These are phyloP conservation scores for Candida arabinofermentans DNA, from an alignment of 805 yeast species.

Conservation along the genomic window DNA sequence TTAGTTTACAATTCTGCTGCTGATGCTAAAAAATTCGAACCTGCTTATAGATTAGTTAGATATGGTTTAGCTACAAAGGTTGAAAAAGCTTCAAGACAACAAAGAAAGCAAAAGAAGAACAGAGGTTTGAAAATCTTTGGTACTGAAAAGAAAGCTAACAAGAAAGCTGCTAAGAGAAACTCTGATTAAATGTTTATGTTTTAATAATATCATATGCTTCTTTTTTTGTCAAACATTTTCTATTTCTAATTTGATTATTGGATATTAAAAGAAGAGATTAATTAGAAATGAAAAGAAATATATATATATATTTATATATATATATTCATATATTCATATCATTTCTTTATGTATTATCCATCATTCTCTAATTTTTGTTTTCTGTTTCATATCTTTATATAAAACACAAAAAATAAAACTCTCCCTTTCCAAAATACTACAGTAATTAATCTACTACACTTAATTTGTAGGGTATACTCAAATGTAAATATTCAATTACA, in stretches of 20 bases:
- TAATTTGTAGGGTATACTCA: background rate
- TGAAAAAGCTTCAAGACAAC: constrained; percentile 98
- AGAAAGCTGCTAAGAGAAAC: constrained; percentile 86
- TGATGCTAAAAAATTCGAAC: constrained; percentile 98
- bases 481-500: background rate
- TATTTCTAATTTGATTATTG: too few species aligned
- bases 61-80: constrained; percentile 95
- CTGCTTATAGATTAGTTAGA: constrained; percentile 98
- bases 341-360: background rate
- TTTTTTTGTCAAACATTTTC: too few species aligned
- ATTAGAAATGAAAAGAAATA: too few species aligned
- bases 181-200: constrained; percentile 54
- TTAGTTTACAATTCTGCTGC: constrained; percentile 96
- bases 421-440: background rate
- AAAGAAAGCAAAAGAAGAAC: constrained; percentile 99
- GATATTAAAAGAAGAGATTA: too few species aligned
- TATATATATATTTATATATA: too few species aligned
- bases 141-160: constrained; percentile 93
- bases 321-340: too few species aligned
- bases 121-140: constrained; percentile 99
- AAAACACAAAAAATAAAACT: background rate
- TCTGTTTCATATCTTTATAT: background rate
- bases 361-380: too few species aligned
- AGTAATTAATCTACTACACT: too few species aligned
- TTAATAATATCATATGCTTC: background rate